phyloP scores from a whole-genome alignment of 805 yeast genomes.

The Diddensiella caesifluorescens region DNA sequence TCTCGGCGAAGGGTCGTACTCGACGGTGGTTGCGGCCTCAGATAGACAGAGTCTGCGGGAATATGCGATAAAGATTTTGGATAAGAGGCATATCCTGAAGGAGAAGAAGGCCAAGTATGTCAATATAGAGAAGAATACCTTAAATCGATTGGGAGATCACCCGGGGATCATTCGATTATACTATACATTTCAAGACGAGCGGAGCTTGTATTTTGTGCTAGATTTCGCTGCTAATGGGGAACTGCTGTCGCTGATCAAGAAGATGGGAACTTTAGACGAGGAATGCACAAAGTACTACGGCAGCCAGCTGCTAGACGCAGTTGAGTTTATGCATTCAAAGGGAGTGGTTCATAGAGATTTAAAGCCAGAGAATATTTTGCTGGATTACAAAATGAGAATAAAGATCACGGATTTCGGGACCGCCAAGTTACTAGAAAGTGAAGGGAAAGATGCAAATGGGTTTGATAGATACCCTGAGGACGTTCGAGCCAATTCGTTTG shows the following conservation, averaged over 20 bases:
- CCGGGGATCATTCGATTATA: conserved; percentile 91
- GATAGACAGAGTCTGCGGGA: conserved; percentile 68
- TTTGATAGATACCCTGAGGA: conserved; percentile 32
- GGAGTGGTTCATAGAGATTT: conserved; percentile 92
- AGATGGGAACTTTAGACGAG: conserved; percentile 67
- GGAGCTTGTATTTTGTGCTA: conserved; percentile 80
- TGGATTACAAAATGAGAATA: conserved; percentile 78
- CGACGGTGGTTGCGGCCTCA: conserved; percentile 84
- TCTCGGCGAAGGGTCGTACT: conserved; percentile 93
- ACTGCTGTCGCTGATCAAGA: conserved; percentile 62
- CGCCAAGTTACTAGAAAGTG: conserved; percentile 64
- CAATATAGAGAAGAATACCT: conserved; percentile 86
- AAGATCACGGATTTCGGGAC: conserved; percentile 98
- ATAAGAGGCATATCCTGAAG: conserved; percentile 86
- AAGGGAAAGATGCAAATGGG: conserved; percentile 23
- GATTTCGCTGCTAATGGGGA: conserved; percentile 98
- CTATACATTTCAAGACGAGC: conserved; percentile 92
- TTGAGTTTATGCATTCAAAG: conserved; percentile 78
- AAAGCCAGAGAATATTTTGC: conserved; percentile 87
- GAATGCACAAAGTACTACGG: conserved; percentile 72
- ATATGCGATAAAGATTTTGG: conserved; percentile 86
- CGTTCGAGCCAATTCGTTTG: conserved; percentile 59
- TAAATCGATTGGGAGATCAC: conserved; percentile 82
- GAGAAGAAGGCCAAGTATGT: conserved; percentile 95
- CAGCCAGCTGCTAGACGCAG: conserved; percentile 84